These are phyloP conservation scores for Citrus glauca DNA, from an alignment of 345 rosid genomes.

Conservation along the genomic window DNA sequence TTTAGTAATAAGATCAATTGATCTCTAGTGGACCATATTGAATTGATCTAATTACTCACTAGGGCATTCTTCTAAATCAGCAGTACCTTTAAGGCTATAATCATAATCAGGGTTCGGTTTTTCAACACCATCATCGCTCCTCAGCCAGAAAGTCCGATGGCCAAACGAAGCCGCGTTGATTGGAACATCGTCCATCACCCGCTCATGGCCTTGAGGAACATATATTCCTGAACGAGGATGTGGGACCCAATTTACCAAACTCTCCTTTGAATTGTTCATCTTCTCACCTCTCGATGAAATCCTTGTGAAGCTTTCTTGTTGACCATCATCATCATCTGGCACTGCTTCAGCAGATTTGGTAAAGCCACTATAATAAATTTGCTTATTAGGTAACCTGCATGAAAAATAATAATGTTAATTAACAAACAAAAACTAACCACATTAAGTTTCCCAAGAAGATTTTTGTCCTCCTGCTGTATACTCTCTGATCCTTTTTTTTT, in stretches of 20 bases:
- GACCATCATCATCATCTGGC: not conserved
- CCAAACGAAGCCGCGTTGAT: conserved; percentile 43
- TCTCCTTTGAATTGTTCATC: not conserved
- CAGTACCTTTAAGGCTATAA: too few relatives aligned
- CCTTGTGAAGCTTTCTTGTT: not conserved
- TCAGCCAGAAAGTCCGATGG: conserved; percentile 41
- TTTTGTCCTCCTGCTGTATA: too few relatives aligned
- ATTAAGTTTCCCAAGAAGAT: too few relatives aligned
- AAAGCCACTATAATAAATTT: not conserved
- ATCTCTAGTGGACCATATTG: too few relatives aligned
- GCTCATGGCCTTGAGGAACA: conserved; percentile 55
- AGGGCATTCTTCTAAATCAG: not conserved
- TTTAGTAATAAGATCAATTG: too few relatives aligned
- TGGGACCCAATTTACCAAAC: conserved; percentile 43
- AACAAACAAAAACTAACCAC: too few relatives aligned
- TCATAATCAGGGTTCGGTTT: conserved; percentile 28
- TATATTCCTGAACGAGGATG: conserved; percentile 69
- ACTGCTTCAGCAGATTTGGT: not conserved
- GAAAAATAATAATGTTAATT: too few relatives aligned
- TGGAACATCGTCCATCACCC: conserved; percentile 61
- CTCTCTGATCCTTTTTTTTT: too few relatives aligned
- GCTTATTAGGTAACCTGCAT: conserved; percentile 11
- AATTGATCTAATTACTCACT: not conserved
- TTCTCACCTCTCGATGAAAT: not conserved
- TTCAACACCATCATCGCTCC: conserved; percentile 53